Base-by-base conservation (phyloP, 257 asterid genomes). In the Nicotiana tomentosiformis region DNA sequence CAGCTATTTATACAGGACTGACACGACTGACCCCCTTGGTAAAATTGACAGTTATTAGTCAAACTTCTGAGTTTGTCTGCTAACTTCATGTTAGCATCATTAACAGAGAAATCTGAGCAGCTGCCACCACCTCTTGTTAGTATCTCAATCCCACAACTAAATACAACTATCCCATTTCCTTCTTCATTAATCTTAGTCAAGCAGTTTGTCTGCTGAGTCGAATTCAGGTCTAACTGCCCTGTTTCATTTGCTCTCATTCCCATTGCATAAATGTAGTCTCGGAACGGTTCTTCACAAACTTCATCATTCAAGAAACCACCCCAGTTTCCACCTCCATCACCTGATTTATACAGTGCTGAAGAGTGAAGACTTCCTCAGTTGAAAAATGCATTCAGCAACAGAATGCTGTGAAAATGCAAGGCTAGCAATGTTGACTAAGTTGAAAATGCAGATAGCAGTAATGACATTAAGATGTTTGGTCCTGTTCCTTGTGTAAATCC, bases 71-170 rank as follows among this genome's bases (percentile, higher is more conserved):
- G 56, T 69, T 69, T 69, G 56, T 69, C 30, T 18, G 56, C 77
- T n/a, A 69, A 69, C 56, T 69, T 69, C 15, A 69, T 69, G 56
- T 69, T 69, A 69, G 20, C 77, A n/a, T 37, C 32, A 35, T n/a
- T n/a, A 69, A 69, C 32, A 35, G 77, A 18, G 55, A 69, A 69
- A 69, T 69, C 32, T 69, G 77, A 69, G 77, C 77, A 69, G 32
- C 18, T 37, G 17, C 77, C 56, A 69, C 56, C 30, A 37, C 16
- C n/a, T 69, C 37, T 69, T 37, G 56, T 37, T 37, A 69, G 56
- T 4, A 37, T 69, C 10, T 37, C 77, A 10, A 69, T n/a, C 29
- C 77, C 56, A 37, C 77, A 69, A n/a, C 77, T 4, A 23, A 39
- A 18, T 4, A n/a, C 56, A 35, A 33, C 53, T 33, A 67, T 37